Evolutionary conservation across 768 basidiomycete genomes (phyloP).

Genomic region (Strobilomyces dryophilus): DNA sequence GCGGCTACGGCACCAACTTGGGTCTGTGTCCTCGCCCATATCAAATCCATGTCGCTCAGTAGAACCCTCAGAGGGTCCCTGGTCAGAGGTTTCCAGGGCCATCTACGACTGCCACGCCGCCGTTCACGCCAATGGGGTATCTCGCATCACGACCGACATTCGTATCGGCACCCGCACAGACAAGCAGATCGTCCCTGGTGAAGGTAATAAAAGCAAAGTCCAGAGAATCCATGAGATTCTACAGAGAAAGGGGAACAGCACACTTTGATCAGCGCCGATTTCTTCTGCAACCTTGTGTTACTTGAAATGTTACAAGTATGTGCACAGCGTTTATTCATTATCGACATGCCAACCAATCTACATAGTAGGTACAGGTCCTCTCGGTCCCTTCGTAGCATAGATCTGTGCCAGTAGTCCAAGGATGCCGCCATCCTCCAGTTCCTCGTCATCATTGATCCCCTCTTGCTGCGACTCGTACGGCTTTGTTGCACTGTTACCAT

Average conservation of each 20-base stretch:
- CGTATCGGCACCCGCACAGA: conserved; percentile 90
- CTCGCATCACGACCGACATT: conserved; percentile 86
- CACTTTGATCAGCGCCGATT: background rate
- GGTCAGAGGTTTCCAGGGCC: conserved; percentile 76
- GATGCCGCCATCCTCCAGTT: conserved; percentile 75
- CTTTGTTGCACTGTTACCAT: conserved; percentile 48
- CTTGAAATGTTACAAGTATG: no score
- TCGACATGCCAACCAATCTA: conserved; percentile 13
- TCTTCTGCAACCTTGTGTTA: background rate
- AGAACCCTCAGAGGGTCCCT: conserved; percentile 69
- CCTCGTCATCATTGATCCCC: conserved; percentile 57
- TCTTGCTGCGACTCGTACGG: conserved; percentile 39
- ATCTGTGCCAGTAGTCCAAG: conserved; percentile 85
- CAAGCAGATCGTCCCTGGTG: conserved; percentile 54
- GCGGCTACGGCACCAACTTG: conserved; percentile 90
- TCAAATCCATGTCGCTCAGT: background rate
- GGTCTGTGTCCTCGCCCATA: conserved; percentile 37
- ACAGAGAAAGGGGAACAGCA: conserved; percentile 27
- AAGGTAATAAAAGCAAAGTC: conserved; percentile 79
- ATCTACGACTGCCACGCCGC: conserved; percentile 91
- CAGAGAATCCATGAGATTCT: conserved; percentile 79
- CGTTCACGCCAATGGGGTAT: conserved; percentile 71
- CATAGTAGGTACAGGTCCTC: conserved; percentile 43
- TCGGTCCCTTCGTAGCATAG: conserved; percentile 56
- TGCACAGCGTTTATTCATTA: background rate